Evolutionary conservation across 768 basidiomycete species (phyloP), one percentile per base, ranked within the genome.

Genomic region (Gelatoporia subvermispora): DNA sequence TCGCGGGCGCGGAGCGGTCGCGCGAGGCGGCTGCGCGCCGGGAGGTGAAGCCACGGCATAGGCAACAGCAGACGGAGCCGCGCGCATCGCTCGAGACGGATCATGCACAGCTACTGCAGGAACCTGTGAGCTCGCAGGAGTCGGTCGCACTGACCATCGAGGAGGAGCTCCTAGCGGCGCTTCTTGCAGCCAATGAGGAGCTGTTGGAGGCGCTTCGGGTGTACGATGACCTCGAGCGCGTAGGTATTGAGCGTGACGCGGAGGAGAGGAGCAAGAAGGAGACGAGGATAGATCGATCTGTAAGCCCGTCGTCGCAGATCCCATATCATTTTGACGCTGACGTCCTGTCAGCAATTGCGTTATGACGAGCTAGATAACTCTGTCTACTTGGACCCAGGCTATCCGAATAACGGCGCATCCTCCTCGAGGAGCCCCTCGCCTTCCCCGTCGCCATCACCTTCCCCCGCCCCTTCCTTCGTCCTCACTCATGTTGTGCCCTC

Each of bases 1-100:
- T 82, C 18, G 83, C 90, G 1, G 79, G 84, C 13, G 92, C 92
- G 1, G 85, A 87, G 56, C 79, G 79, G 40, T 85, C 86, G 8
- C 74, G 87, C 28, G 52, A 53, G 35, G 55, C 53, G 1, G 52
- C 52, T 11, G 50, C 21, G 16, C 47, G 45, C 17, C 17, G 31
- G 10, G 34, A 38, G 22, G 47, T 40, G 37, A 48, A 49, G 37
- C 54, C 22, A 52, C 51, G 20, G 47, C 45, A 15, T n/a, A 24
- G 15, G 24, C 9, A 24, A 2, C 46, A 41, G 38, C 40, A 41
- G 18, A 42, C 17, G 22, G 54, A 55, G 17, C 34, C 31, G 4
- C 51, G 57, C 2, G 44, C 41, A 11, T 55, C 57, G 2, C 8
- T 24, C 13, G 57, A 58, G 20, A 39, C 42, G 13, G 51, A 37